Percentiles rank a stretch among this genome's conserved stretches.
Conservation (phyloP, 2,329 filamentous ascomycete species). For the Cordyceps militaris region DNA sequence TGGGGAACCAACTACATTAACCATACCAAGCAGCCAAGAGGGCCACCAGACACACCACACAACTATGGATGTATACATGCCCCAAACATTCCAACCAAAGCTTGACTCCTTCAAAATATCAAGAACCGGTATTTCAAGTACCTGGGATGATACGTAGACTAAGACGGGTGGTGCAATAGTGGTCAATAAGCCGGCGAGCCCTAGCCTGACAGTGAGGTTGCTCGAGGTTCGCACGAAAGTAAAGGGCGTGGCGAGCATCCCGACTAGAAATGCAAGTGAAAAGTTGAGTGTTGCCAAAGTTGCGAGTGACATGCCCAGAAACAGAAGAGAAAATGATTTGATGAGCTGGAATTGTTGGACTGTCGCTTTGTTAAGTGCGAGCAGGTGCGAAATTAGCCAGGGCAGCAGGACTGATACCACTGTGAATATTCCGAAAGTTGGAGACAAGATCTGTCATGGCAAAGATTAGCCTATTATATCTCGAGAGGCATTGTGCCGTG, state of each 20-base stretch:
- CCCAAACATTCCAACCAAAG: constrained; percentile 84
- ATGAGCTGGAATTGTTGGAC: constrained; percentile 68
- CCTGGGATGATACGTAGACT: constrained; percentile 38
- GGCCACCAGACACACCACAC: constrained; percentile 98
- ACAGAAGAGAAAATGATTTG: constrained; percentile 85
- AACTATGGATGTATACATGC: constrained; percentile 80
- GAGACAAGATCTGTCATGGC: constrained; percentile 45
- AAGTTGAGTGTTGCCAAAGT: constrained; percentile 95
- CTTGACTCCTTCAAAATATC: constrained; percentile 64
- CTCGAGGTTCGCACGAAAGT: constrained; percentile 58
- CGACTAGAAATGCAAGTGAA: constrained; percentile 78
- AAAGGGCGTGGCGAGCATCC: constrained; percentile 69
- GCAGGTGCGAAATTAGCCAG: constrained; percentile 44
- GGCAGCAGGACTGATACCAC: constrained; percentile 50
- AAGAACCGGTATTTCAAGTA: constrained; percentile 37
- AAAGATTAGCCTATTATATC: neutral
- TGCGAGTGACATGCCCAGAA: constrained; percentile 86
- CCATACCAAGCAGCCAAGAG: constrained; percentile 66
- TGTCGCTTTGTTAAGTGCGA: constrained; percentile 50
- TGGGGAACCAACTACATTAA: constrained; percentile 42
- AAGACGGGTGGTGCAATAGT: constrained; percentile 56
- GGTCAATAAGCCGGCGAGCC: constrained; percentile 47
- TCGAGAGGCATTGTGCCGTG: neutral
- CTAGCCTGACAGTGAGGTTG: constrained; percentile 31
- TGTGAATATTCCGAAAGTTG: constrained; percentile 53